phyloP scores from a whole-genome alignment of 2,329 filamentous ascomycete species.

The Curvularia sp. region DNA sequence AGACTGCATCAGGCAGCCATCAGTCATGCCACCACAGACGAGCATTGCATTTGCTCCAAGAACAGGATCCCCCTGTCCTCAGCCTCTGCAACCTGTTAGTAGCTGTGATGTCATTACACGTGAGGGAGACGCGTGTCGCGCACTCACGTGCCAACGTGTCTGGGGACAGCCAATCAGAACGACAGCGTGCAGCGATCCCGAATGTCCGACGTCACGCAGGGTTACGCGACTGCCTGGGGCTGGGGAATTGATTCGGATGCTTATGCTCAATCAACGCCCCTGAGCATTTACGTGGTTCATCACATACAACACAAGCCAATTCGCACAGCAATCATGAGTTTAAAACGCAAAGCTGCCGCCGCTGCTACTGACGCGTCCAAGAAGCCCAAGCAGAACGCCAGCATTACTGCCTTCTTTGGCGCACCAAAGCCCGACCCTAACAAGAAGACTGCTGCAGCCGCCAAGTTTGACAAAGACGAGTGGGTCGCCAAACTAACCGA shows the following conservation, averaged over 20 bases:
- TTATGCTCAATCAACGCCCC: background rate
- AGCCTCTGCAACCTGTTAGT: background rate
- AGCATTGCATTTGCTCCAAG: background rate
- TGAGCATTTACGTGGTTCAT: background rate
- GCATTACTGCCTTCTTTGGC: slow-evolving; percentile 89
- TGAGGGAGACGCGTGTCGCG: slow-evolving; percentile 23
- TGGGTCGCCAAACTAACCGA: slow-evolving; percentile 81
- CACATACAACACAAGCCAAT: slow-evolving; percentile 13
- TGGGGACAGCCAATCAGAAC: slow-evolving; percentile 23
- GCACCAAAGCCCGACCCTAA: slow-evolving; percentile 58
- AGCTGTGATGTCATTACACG: slow-evolving; percentile 31
- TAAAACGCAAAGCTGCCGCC: slow-evolving; percentile 60
- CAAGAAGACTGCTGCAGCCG: slow-evolving; percentile 28
- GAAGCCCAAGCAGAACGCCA: slow-evolving; percentile 68
- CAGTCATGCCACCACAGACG: slow-evolving; percentile 9
- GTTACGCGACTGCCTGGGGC: slow-evolving; percentile 22
- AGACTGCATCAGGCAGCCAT: slow-evolving; percentile 2
- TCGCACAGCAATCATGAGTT: slow-evolving; percentile 50
- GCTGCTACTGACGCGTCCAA: slow-evolving; percentile 55
- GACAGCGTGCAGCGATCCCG: slow-evolving; percentile 8
- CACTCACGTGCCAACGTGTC: slow-evolving; percentile 11
- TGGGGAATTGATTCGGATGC: slow-evolving; percentile 15
- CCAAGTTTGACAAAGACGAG: slow-evolving; percentile 81
- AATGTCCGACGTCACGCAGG: slow-evolving; percentile 22
- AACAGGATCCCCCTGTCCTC: background rate